Conservation (phyloP, 768 basidiomycete species). For the Coprinopsis sp. region DNA sequence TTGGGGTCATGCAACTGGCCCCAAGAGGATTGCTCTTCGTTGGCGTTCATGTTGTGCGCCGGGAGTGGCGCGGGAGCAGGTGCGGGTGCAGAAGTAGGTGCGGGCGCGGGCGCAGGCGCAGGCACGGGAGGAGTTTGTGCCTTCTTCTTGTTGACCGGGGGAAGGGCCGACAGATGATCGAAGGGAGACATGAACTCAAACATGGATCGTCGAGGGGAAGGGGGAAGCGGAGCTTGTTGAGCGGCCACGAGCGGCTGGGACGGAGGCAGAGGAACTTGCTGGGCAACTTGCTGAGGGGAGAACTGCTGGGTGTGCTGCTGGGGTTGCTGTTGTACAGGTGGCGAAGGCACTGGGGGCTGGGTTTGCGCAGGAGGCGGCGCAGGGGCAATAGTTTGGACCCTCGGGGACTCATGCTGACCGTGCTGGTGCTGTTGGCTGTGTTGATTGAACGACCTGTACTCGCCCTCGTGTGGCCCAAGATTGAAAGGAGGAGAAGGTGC, state of each 20-base stretch:
- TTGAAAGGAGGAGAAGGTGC: constrained; percentile 48
- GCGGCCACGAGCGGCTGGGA: constrained; percentile 21
- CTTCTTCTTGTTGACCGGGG: constrained; percentile 59
- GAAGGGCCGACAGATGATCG: constrained; percentile 62
- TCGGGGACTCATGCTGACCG: constrained; percentile 38
- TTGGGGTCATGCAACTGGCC: constrained; percentile 55
- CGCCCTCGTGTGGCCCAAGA: constrained; percentile 38
- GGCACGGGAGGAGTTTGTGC: no score
- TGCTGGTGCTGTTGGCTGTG: constrained; percentile 40
- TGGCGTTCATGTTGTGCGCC: constrained; percentile 38
- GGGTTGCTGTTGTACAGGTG: constrained; percentile 13
- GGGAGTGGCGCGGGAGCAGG: constrained; percentile 49
- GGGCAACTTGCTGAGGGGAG: constrained; percentile 29
- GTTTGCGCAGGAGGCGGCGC: constrained; percentile 20
- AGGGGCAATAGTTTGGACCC: constrained; percentile 23
- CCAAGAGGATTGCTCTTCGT: constrained; percentile 59
- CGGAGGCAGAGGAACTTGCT: constrained; percentile 19
- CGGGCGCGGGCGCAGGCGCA: no score
- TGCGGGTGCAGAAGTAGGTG: no score
- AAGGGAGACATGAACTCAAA: constrained; percentile 85
- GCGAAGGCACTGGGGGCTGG: constrained; percentile 28
- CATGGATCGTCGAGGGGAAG: constrained; percentile 74
- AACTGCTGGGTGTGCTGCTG: neutral
- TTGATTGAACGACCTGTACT: constrained; percentile 41
- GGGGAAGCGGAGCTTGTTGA: constrained; percentile 45